Conservation (phyloP, 1,284 basidiomycete species). For the Mycena sp. region DNA sequence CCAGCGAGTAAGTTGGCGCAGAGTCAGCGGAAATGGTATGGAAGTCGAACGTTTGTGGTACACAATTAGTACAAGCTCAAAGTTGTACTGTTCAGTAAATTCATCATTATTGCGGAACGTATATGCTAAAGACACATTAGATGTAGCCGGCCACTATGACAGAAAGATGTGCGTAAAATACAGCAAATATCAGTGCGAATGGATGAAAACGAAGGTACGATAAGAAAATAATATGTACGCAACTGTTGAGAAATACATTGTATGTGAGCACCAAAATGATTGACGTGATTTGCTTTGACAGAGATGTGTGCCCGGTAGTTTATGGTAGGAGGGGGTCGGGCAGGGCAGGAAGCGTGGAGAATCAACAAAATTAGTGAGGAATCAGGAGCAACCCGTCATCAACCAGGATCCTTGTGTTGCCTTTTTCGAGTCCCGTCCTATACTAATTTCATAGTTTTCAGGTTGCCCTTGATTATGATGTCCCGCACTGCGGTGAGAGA, state of each 20-base stretch:
- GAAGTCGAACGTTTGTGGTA: too few species aligned
- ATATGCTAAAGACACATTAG: constrained; percentile 21
- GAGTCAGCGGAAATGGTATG: too few species aligned
- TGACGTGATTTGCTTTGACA: not conserved
- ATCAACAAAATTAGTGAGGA: too few species aligned
- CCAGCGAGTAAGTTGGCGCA: too few species aligned
- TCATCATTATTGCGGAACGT: not conserved
- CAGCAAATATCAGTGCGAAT: constrained; percentile 9
- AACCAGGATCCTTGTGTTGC: too few species aligned
- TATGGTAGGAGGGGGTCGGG: not conserved
- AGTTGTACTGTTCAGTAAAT: constrained; percentile 1
- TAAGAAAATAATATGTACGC: constrained; percentile 19
- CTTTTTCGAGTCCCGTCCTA: too few species aligned
- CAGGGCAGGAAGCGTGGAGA: too few species aligned
- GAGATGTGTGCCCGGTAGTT: not conserved
- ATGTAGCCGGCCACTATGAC: constrained; percentile 9
- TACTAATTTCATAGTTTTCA: constrained; percentile 64
- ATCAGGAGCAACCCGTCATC: too few species aligned
- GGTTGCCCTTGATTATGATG: constrained; percentile 68
- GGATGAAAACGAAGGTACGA: constrained; percentile 12
- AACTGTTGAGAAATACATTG: constrained; percentile 15
- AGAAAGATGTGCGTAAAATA: constrained; percentile 18
- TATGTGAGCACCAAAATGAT: constrained; percentile 5
- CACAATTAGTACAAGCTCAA: too few species aligned
- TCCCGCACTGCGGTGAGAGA: constrained; percentile 57